phyloP scores from a whole-genome alignment of 2,329 filamentous ascomycete species.

The Pseudodiploospora longispora region DNA sequence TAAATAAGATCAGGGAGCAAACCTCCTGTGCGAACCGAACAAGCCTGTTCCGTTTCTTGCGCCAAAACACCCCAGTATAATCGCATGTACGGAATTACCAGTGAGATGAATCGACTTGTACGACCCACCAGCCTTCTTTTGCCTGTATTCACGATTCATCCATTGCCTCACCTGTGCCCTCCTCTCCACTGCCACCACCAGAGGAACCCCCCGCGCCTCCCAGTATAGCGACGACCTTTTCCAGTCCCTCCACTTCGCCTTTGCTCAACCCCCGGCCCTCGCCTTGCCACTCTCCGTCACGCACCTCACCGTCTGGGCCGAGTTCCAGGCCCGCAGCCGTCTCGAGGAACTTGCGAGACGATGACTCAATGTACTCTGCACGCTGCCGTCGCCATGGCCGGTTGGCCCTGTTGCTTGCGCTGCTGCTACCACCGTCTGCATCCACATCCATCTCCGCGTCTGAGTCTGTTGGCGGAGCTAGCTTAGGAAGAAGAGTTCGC shows the following conservation, averaged over 20 bases:
- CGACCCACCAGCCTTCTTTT: too few relatives aligned
- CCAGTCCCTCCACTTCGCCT: constrained; percentile 50
- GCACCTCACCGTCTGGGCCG: constrained; percentile 51
- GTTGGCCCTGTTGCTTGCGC: constrained; percentile 36
- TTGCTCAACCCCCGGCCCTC: constrained; percentile 40
- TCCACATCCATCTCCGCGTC: constrained; percentile 21
- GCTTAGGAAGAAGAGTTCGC: constrained; percentile 56
- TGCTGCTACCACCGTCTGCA: constrained; percentile 22
- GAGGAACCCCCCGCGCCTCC: constrained; percentile 14
- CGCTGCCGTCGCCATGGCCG: constrained; percentile 62
- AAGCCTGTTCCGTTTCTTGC: too few relatives aligned
- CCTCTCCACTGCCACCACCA: not conserved
- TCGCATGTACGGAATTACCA: too few relatives aligned
- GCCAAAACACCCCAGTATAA: too few relatives aligned
- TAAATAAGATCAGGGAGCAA: too few relatives aligned
- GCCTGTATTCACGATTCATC: constrained; percentile 9
- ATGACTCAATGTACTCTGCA: constrained; percentile 73
- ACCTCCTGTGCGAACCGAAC: too few relatives aligned
- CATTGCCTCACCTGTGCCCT: constrained; percentile 17
- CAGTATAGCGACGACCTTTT: constrained; percentile 40
- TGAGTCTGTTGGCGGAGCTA: constrained; percentile 31
- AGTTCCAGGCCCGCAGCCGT: constrained; percentile 58
- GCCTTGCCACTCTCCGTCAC: constrained; percentile 57
- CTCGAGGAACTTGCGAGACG: constrained; percentile 71
- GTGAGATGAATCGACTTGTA: too few relatives aligned